Percentiles rank a stretch among this genome's conserved stretches.
Conservation (phyloP, 768 basidiomycete species). For the Neoboletus subvelutipes region DNA sequence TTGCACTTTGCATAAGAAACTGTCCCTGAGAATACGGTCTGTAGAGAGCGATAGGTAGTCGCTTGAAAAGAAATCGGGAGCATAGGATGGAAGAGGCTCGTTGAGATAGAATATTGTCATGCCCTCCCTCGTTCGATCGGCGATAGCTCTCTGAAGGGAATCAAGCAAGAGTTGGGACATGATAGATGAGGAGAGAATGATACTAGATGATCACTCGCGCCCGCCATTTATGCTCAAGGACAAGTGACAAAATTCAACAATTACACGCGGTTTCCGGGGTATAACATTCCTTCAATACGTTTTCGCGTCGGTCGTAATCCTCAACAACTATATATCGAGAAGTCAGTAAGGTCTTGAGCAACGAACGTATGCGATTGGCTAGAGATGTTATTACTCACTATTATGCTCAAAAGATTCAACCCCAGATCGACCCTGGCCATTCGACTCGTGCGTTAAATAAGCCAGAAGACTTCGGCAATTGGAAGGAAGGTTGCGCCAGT, state of each 20-base stretch:
- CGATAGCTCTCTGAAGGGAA: constrained; percentile 16
- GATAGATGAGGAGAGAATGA: neutral
- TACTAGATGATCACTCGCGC: neutral
- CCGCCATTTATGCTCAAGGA: constrained; percentile 10
- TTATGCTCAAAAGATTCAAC: neutral
- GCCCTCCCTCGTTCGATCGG: constrained; percentile 4
- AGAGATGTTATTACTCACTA: constrained; percentile 3
- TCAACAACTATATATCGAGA: neutral
- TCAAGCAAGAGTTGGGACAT: constrained; percentile 15
- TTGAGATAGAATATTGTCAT: constrained; percentile 14
- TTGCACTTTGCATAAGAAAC: constrained; percentile 32
- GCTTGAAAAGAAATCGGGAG: constrained; percentile 44
- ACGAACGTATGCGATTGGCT: neutral
- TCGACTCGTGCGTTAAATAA: neutral
- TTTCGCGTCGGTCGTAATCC: neutral
- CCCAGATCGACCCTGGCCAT: neutral
- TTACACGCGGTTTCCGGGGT: neutral
- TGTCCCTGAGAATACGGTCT: constrained; percentile 31
- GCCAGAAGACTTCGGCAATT: constrained; percentile 1
- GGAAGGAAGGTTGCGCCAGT: neutral
- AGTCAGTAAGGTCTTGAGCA: neutral
- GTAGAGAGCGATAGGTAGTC: constrained; percentile 50
- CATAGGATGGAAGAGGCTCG: constrained; percentile 17
- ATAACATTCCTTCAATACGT: neutral
- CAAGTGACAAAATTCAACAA: neutral